A percentile compares a stretch with the other conserved stretches of the same genome.
phyloP scores from a whole-genome alignment of 176 grass and related monocot genomes.

The Triticum timopheevii region DNA sequence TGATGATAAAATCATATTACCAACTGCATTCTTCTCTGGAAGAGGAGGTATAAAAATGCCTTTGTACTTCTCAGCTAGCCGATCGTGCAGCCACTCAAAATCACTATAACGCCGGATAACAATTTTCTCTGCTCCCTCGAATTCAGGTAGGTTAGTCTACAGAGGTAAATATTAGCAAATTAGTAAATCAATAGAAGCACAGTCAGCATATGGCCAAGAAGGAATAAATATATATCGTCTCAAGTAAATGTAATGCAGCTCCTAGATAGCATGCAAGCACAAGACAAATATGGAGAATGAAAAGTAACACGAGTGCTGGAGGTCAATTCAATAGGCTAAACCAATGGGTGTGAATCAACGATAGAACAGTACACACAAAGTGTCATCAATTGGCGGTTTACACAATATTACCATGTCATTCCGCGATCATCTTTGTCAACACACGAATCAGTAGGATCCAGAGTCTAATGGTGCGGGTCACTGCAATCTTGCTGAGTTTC shows the following conservation, averaged over 20 bases:
- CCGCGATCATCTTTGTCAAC: not conserved
- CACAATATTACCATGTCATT: not conserved
- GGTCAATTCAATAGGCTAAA: not conserved
- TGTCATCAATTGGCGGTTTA: not conserved
- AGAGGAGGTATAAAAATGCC: conserved; percentile 93
- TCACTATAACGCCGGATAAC: conserved; percentile 98
- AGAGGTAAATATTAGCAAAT: conserved; percentile 34
- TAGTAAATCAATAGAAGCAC: conserved; percentile 17
- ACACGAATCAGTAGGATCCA: too few relatives aligned
- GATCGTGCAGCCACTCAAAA: conserved; percentile 95
- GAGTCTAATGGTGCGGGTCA: too few relatives aligned
- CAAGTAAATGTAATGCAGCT: not conserved
- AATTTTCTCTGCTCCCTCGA: conserved; percentile 91
- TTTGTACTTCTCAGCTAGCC: conserved; percentile 90
- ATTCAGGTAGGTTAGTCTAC: conserved; percentile 93
- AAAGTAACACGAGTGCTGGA: not conserved
- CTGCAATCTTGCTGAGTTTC: not conserved
- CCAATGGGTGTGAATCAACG: not conserved
- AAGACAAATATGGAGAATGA: not conserved
- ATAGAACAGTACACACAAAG: not conserved
- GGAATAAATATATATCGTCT: not conserved
- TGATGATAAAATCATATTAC: conserved; percentile 49
- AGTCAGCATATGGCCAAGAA: conserved; percentile 16
- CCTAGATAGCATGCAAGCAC: not conserved
- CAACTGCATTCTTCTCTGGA: conserved; percentile 98